Conservation (phyloP, 176 grass and related monocot species). For the Zoysia japonica region DNA sequence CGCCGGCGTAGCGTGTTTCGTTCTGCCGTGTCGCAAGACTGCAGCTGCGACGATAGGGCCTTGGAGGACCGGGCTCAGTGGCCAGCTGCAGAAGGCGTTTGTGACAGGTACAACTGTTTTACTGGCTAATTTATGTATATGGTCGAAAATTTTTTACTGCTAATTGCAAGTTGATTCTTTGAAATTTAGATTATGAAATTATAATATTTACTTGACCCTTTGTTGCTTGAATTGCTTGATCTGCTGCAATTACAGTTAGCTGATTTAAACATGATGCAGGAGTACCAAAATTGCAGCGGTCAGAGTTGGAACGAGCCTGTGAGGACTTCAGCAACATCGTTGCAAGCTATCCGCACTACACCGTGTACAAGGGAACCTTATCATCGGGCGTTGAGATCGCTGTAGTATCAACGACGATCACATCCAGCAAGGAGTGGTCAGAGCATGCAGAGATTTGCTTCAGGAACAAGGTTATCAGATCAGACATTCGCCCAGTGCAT, state of each 20-base stretch:
- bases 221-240: background rate
- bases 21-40: constrained; percentile 45
- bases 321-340: constrained; percentile 89
- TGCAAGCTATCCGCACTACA: constrained; percentile 53
- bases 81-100: constrained; percentile 89
- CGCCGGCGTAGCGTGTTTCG: constrained; percentile 26
- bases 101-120: constrained; percentile 52
- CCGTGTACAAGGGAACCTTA: constrained; percentile 82
- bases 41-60: constrained; percentile 51
- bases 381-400: constrained; percentile 81
- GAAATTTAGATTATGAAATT: background rate
- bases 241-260: background rate
- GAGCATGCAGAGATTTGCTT: constrained; percentile 56
- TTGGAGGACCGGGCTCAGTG: constrained; percentile 86
- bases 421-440: constrained; percentile 67
- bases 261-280: constrained; percentile 46
- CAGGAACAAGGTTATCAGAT: constrained; percentile 63
- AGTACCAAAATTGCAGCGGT: constrained; percentile 63
- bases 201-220: background rate
- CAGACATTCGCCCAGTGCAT: background rate
- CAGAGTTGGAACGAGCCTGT: constrained; percentile 69
- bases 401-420: constrained; percentile 59
- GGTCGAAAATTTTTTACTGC: background rate
- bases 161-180: background rate
- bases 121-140: background rate